phyloP scores from a whole-genome alignment of 169 alveolate genomes.

The Fabrea salina region DNA sequence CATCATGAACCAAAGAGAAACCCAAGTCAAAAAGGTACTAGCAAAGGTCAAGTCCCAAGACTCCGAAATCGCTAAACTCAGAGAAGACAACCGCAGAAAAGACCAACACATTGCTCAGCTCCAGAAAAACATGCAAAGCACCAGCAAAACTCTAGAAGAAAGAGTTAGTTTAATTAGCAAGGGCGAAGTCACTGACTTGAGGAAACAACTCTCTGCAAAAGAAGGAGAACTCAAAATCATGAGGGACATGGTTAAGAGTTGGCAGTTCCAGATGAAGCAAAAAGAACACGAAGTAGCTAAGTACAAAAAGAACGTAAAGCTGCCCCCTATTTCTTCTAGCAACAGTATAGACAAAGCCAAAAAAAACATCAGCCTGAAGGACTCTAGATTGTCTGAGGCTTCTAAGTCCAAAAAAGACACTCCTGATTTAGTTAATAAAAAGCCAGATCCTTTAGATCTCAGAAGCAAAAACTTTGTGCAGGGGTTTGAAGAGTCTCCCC shows the following conservation, averaged over 20 bases:
- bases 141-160: neutral
- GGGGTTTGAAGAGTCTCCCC: no score
- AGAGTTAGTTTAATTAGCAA: no score
- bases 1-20: constrained; percentile 2
- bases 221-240: constrained; percentile 3
- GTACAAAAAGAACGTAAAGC: neutral
- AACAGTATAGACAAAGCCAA: no score
- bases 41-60: neutral
- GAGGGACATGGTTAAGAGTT: constrained; percentile 12
- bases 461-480: no score
- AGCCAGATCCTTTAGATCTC: no score
- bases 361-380: no score
- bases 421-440: no score
- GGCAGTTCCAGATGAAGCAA: neutral
- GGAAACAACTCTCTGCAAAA: neutral
- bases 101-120: neutral
- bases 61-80: neutral
- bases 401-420: no score
- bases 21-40: neutral
- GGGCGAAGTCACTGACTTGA: no score
- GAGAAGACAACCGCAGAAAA: neutral
- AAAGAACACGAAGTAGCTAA: neutral
- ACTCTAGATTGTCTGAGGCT: no score
- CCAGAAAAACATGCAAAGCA: neutral
- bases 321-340: constrained; percentile 14